phyloP scores from a whole-genome alignment of 192 early-diverging fungal genomes.

The Umbelopsis vinacea region DNA sequence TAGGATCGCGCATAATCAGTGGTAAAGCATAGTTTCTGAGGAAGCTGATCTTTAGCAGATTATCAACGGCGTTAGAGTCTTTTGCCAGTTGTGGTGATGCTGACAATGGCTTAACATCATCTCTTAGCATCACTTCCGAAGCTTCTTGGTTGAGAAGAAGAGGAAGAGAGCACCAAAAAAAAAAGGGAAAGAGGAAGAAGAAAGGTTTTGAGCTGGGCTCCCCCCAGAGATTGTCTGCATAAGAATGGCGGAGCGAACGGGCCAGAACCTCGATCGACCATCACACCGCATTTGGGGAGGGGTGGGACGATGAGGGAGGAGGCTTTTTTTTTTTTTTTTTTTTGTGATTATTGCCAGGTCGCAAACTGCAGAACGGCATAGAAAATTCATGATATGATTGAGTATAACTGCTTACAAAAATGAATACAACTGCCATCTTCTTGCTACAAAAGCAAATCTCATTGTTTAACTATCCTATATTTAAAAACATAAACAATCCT shows the following conservation, averaged over 20 bases:
- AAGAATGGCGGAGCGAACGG: slow-evolving; percentile 15
- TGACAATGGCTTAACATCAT: slow-evolving; percentile 6
- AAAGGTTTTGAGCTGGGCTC: neutral
- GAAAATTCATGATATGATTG: neutral
- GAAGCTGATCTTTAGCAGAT: slow-evolving; percentile 22
- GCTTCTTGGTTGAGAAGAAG: neutral
- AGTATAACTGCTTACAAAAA: too few relatives aligned
- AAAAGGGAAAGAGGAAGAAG: slow-evolving; percentile 1
- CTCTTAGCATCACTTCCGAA: slow-evolving; percentile 10
- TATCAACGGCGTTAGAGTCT: neutral
- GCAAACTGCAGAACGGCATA: neutral
- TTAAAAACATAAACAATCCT: too few relatives aligned
- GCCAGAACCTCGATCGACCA: slow-evolving; percentile 23
- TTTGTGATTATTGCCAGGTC: too few relatives aligned
- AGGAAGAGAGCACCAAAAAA: neutral
- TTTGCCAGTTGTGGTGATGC: slow-evolving; percentile 5
- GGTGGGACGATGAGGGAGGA: slow-evolving; percentile 1
- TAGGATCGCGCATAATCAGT: slow-evolving; percentile 23
- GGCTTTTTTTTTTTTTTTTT: neutral
- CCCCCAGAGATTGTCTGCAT: slow-evolving; percentile 8
- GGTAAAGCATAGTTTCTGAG: slow-evolving; percentile 34
- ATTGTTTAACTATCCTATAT: too few relatives aligned
- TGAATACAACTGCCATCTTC: too few relatives aligned
- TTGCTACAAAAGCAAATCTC: too few relatives aligned
- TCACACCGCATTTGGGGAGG: slow-evolving; percentile 19